phyloP scores from a whole-genome alignment of 208 protist species.

The Wallacemonas sp. region DNA sequence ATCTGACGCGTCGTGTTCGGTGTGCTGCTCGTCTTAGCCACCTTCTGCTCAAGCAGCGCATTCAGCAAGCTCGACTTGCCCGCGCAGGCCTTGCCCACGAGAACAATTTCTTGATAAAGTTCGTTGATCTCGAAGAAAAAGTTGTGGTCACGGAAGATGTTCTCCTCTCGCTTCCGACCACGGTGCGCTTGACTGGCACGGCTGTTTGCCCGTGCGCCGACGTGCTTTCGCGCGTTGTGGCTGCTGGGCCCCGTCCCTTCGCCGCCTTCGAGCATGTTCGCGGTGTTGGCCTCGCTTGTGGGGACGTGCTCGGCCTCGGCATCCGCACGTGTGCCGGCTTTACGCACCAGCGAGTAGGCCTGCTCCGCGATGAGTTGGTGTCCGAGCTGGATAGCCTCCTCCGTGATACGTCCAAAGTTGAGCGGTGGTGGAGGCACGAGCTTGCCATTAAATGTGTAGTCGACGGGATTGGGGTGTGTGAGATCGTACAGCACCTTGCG shows the following conservation, averaged over 20 bases:
- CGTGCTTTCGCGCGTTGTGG: not conserved
- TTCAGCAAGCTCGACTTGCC: conserved; percentile 91
- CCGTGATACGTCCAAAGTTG: conserved; percentile 80
- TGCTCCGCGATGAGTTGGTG: conserved; percentile 75
- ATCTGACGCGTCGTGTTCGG: conserved; percentile 86
- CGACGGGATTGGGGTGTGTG: conserved; percentile 72
- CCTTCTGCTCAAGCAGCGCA: conserved; percentile 69
- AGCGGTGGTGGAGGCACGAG: conserved; percentile 86
- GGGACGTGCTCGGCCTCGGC: conserved; percentile 24
- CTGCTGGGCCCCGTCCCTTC: not conserved
- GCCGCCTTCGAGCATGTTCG: conserved; percentile 17
- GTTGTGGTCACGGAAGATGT: conserved; percentile 80
- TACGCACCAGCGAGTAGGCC: conserved; percentile 73
- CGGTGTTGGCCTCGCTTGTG: conserved; percentile 14
- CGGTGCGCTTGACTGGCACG: too few species aligned
- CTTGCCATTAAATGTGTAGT: conserved; percentile 89
- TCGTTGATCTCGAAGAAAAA: conserved; percentile 93
- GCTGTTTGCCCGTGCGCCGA: not conserved
- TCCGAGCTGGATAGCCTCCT: conserved; percentile 62
- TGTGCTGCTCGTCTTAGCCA: conserved; percentile 86
- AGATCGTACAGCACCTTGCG: conserved; percentile 81
- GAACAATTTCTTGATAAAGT: conserved; percentile 87
- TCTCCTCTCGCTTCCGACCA: conserved; percentile 43
- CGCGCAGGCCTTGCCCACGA: conserved; percentile 80
- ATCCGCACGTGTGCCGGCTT: conserved; percentile 53